Evolutionary conservation across 495 filamentous ascomycete species (phyloP).

Genomic region (Xylaria palmicola): DNA sequence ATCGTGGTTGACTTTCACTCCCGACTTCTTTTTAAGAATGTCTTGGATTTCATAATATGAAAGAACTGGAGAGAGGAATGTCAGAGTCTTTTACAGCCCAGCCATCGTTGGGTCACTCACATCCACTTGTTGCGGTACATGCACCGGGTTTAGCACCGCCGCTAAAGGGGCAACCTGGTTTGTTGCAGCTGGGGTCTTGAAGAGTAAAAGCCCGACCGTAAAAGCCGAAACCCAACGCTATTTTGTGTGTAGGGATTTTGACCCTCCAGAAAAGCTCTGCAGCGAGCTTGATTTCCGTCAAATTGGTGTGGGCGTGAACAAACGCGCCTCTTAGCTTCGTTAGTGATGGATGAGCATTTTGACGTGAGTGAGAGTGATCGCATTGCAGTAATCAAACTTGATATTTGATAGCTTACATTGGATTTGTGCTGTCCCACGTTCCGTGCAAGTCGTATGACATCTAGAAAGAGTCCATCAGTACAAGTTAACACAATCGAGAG

Average conservation of each 20-base stretch:
- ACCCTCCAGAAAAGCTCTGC: slow-evolving; percentile 54
- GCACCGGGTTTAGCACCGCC: slow-evolving; percentile 26
- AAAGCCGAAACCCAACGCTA: slow-evolving; percentile 51
- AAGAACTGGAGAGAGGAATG: slow-evolving; percentile 24
- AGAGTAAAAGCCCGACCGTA: slow-evolving; percentile 48
- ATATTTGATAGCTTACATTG: too few species aligned
- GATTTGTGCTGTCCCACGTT: background rate
- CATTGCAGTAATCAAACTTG: too few species aligned
- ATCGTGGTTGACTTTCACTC: slow-evolving; percentile 15
- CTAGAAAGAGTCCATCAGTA: too few species aligned
- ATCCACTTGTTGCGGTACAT: slow-evolving; percentile 29
- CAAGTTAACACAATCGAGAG: too few species aligned
- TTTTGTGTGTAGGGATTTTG: slow-evolving; percentile 38
- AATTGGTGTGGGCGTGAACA: slow-evolving; percentile 51
- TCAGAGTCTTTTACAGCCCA: too few species aligned
- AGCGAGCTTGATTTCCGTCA: slow-evolving; percentile 53
- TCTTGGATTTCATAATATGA: slow-evolving; percentile 40
- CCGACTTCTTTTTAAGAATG: background rate
- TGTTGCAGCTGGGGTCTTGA: slow-evolving; percentile 9
- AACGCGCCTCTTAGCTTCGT: too few species aligned
- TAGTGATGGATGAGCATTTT: too few species aligned
- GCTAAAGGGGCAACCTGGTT: slow-evolving; percentile 30
- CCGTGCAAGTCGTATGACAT: slow-evolving; percentile 47
- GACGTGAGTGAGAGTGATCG: too few species aligned
- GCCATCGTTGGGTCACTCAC: too few species aligned